A percentile compares a stretch with the other conserved stretches of the same genome.
Conservation (phyloP, 1,284 basidiomycete species). For the Ganoderma sp. region DNA sequence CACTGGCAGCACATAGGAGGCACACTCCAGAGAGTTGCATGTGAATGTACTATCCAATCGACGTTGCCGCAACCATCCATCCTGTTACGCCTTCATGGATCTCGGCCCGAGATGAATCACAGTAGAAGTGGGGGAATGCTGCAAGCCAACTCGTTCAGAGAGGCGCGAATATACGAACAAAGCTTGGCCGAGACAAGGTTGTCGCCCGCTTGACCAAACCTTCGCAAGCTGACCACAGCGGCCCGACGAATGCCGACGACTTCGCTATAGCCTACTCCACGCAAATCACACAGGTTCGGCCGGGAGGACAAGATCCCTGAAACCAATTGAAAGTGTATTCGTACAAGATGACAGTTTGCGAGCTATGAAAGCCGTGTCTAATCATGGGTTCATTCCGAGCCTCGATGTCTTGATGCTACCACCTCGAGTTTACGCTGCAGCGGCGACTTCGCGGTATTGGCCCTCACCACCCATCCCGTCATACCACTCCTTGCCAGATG, state of each 20-base stretch:
- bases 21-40: neutral
- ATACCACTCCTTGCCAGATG: constrained; percentile 83
- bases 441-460: constrained; percentile 44
- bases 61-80: no score
- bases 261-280: no score
- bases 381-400: neutral
- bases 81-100: no score
- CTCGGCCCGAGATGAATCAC: no score
- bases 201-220: no score
- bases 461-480: constrained; percentile 80
- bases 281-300: no score
- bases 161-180: no score
- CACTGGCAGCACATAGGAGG: neutral
- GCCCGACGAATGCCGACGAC: no score
- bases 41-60: neutral
- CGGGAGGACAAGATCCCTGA: neutral
- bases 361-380: neutral
- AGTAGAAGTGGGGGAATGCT: no score
- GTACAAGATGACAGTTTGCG: constrained; percentile 4
- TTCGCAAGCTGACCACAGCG: no score
- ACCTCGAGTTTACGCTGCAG: constrained; percentile 22
- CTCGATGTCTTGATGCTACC: neutral
- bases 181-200: no score
- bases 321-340: neutral
- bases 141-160: no score